Base-by-base conservation (phyloP, 2,329 filamentous ascomycete genomes). In the Cladosporium phlei region DNA sequence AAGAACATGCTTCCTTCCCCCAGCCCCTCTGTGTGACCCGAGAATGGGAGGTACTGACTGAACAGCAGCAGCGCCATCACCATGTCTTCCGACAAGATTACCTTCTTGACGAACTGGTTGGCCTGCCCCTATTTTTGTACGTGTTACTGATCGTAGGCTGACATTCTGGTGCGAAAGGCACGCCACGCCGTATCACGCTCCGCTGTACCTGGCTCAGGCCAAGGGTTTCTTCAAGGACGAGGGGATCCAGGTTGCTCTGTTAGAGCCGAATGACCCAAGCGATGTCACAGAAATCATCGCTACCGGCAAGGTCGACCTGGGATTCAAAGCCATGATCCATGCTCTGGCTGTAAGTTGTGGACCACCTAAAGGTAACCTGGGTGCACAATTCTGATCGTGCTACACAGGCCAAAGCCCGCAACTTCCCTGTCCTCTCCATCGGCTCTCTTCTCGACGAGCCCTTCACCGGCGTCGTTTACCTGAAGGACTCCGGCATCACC, bases 321-420 rank as follows among this genome's bases (percentile, higher is more conserved):
- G 85, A 34, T 88, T 86, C 76, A 89, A 88, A 67, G 85, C 85
- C 54, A 88, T 89, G 85, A 89, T 89, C 56, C 85, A 89, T 61
- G 88, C 85, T 7, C 76, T 89, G 50, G 85, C 84, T 47, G 80
- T 83, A 67, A 52, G 27, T 9, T 33, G n/a, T n/a, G n/a, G n/a
- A n/a, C n/a, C n/a, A n/a, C n/a, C n/a, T n/a, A n/a, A n/a, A n/a
- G n/a, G n/a, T n/a, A n/a, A n/a, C n/a, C n/a, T n/a, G n/a, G n/a
- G n/a, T n/a, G n/a, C n/a, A n/a, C n/a, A n/a, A n/a, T n/a, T n/a
- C n/a, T n/a, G n/a, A n/a, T n/a, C n/a, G n/a, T n/a, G n/a, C n/a
- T n/a, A n/a, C 2, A 10, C n/a, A 83, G 79, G 85, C 85, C 62
- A 87, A 88, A 67, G 85, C 85, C 29, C 83, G 85, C 51, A 71